Percentiles rank a stretch among this genome's conserved stretches.
These are phyloP conservation scores for Teratosphaeria viscida DNA, from an alignment of 2,329 filamentous ascomycete species.

Conservation along the genomic window DNA sequence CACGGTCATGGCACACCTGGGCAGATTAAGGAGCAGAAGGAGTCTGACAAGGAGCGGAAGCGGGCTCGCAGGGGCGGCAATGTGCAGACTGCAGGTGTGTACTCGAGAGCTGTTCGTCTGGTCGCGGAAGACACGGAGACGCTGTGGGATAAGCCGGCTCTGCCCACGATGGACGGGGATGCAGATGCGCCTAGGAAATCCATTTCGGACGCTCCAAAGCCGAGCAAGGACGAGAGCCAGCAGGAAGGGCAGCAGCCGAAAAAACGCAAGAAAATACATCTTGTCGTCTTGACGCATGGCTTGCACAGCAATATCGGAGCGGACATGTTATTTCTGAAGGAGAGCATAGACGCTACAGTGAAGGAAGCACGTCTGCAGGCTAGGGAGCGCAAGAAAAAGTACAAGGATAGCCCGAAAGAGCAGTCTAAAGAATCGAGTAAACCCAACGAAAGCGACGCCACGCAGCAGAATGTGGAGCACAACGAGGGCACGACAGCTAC, in stretches of 20 bases:
- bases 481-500: slow-evolving; percentile 27
- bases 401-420: slow-evolving; percentile 19
- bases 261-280: slow-evolving; percentile 69
- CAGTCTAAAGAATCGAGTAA: slow-evolving; percentile 8
- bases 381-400: slow-evolving; percentile 43
- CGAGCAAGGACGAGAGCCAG: slow-evolving; percentile 8
- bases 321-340: slow-evolving; percentile 95
- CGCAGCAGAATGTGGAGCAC: slow-evolving; percentile 4
- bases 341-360: slow-evolving; percentile 82
- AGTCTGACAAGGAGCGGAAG: slow-evolving; percentile 30
- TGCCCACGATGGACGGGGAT: slow-evolving; percentile 48
- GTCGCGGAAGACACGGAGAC: slow-evolving; percentile 79
- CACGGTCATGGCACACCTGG: slow-evolving; percentile 50
- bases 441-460: slow-evolving; percentile 1
- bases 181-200: slow-evolving; percentile 16
- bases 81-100: slow-evolving; percentile 64
- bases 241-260: slow-evolving; percentile 23
- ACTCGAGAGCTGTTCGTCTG: slow-evolving; percentile 67
- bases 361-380: slow-evolving; percentile 63
- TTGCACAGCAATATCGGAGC: slow-evolving; percentile 90
- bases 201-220: slow-evolving; percentile 9
- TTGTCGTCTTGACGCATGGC: slow-evolving; percentile 88
- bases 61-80: slow-evolving; percentile 52
- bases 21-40: slow-evolving; percentile 63
- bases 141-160: slow-evolving; percentile 82